Evolutionary conservation across 306 rosid species (phyloP).

Genomic region (Rubus parviflorus): DNA sequence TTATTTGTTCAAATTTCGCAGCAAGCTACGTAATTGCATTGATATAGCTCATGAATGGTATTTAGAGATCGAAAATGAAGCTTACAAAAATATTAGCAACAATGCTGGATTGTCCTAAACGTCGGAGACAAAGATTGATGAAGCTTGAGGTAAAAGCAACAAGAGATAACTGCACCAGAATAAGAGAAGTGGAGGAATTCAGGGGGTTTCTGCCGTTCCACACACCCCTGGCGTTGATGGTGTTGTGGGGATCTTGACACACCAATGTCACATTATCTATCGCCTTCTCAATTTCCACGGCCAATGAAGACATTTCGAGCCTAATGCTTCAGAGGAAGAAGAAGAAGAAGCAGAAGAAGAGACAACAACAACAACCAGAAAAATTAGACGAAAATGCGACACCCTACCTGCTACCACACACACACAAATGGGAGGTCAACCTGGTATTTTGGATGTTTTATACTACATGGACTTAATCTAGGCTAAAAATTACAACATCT

Average conservation of each 20-base stretch:
- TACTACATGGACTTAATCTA: background rate
- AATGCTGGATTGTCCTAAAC: constrained; percentile 60
- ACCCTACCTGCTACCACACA: background rate
- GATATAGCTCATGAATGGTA: too few relatives aligned
- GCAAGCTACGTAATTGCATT: background rate
- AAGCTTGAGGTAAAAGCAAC: constrained; percentile 36
- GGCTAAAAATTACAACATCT: constrained; percentile 8
- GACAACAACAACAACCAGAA: background rate
- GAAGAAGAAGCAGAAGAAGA: background rate
- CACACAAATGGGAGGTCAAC: constrained; percentile 21
- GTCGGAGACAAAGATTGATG: constrained; percentile 37
- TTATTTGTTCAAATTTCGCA: background rate
- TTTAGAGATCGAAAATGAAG: constrained; percentile 4
- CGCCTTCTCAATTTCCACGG: background rate
- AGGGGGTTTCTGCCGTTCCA: constrained; percentile 32
- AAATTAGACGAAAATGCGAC: background rate
- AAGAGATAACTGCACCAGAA: constrained; percentile 51
- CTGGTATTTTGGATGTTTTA: constrained; percentile 27
- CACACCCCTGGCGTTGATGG: background rate
- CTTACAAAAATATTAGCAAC: constrained; percentile 76
- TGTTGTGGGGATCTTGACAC: constrained; percentile 39
- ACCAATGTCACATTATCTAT: constrained; percentile 31
- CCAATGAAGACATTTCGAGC: background rate
- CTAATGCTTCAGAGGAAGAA: background rate
- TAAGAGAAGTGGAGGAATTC: constrained; percentile 42